Evolutionary conservation across 129 eudicot species (phyloP).

Genomic region (Pulicaria dysenterica): DNA sequence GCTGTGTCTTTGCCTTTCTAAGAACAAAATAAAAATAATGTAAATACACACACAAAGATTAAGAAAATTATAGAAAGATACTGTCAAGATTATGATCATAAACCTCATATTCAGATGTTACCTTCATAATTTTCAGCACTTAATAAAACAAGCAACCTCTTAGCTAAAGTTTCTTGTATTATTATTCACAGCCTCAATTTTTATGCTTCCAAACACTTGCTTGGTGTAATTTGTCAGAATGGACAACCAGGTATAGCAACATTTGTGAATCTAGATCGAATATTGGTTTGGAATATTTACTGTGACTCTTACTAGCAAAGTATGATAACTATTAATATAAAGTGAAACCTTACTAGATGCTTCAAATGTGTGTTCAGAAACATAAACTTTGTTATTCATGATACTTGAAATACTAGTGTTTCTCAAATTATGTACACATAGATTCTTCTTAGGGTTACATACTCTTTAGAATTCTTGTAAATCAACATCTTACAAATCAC

Average conservation of each 20-base stretch:
- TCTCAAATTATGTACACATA: neutral
- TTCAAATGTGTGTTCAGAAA: conserved; percentile 4
- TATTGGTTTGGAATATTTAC: neutral
- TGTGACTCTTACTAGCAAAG: neutral
- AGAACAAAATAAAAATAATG: too few relatives aligned
- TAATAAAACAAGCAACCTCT: conserved; percentile 1
- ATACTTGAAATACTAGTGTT: too few relatives aligned
- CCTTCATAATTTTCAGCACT: neutral
- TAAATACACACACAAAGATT: too few relatives aligned
- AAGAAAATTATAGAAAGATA: too few relatives aligned
- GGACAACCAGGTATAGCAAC: neutral
- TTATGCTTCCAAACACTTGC: neutral
- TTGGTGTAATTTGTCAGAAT: neutral
- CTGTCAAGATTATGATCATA: too few relatives aligned
- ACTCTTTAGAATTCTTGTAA: neutral
- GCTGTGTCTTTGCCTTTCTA: too few relatives aligned
- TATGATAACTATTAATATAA: neutral
- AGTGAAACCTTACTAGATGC: neutral
- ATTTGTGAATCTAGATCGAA: neutral
- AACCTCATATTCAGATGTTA: neutral
- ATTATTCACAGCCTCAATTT: neutral
- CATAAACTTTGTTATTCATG: neutral
- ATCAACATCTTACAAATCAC: conserved; percentile 2
- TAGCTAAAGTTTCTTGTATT: neutral
- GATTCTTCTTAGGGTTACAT: neutral